Percentiles rank a stretch among this genome's conserved stretches.
These are phyloP conservation scores for Aspergillus persii DNA, from an alignment of 2,329 filamentous ascomycete species.

Conservation along the genomic window DNA sequence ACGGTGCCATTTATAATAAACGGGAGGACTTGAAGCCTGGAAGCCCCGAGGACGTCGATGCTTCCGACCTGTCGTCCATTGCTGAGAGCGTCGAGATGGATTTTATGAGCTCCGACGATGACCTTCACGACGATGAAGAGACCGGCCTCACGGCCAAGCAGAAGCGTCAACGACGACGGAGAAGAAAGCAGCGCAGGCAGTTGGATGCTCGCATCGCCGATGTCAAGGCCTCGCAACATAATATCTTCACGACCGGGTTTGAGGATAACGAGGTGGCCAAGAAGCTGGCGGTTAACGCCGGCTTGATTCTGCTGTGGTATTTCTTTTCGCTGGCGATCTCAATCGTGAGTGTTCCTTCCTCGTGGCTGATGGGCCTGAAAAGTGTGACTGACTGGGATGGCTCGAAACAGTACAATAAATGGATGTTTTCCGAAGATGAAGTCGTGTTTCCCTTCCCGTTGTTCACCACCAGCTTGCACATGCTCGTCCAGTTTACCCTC, in stretches of 20 bases:
- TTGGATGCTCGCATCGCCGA: conserved; percentile 68
- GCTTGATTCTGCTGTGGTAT: conserved; percentile 85
- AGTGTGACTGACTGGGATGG: conserved; percentile 2
- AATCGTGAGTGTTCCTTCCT: conserved; percentile 59
- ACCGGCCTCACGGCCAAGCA: conserved; percentile 77
- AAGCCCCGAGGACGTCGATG: conserved; percentile 35
- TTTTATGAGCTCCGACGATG: conserved; percentile 65
- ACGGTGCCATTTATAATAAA: conserved; percentile 26
- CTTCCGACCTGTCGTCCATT: conserved; percentile 42
- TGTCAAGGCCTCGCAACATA: conserved; percentile 63
- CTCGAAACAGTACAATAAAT: conserved; percentile 83
- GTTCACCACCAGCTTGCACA: conserved; percentile 92
- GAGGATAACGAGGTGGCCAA: conserved; percentile 72
- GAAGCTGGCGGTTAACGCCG: conserved; percentile 69
- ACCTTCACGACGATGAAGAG: conserved; percentile 82
- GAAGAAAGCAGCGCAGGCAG: conserved; percentile 64
- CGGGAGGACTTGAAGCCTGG: conserved; percentile 36
- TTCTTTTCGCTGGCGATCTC: conserved; percentile 91
- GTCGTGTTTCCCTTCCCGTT: conserved; percentile 92
- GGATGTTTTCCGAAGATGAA: conserved; percentile 90
- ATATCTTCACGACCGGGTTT: conserved; percentile 58
- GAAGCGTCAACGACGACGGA: conserved; percentile 62
- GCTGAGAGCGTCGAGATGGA: conserved; percentile 55
- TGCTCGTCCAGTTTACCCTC: conserved; percentile 88
- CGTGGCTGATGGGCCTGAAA: neutral